Evolutionary conservation across 2,329 filamentous ascomycete genomes (phyloP), one percentile per base, ranked within the genome.

Genomic region (Aureobasidium subglaciale): DNA sequence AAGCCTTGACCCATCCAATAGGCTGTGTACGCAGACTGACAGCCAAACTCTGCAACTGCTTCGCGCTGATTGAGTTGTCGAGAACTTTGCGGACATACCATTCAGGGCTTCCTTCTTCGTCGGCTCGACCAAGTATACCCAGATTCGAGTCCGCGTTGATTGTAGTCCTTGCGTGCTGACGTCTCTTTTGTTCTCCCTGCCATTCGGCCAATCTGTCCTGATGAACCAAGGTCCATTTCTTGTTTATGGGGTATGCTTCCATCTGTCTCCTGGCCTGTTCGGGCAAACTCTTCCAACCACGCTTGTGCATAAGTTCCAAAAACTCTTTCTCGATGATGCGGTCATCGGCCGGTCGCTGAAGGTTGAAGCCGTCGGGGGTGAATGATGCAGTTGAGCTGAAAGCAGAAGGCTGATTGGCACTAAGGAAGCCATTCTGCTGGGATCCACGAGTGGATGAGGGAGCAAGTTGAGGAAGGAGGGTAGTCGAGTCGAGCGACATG

Each of bases 51-150:
- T 89, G 89, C 60, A 99, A 79, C 59, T 95, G 88, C 75, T 97
- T 96, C 61, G 86, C 82, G 54, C 91, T 90, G 62, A 97, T 89
- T 59, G 84, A 88, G 71, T 96, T 95, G 70, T 97, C 92, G 88
- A 97, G 90, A 58, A 97, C 88, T 69, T 89, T 92, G 68, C 90
- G 87, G 53, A 99, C 92, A 70, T 96, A 99, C 92, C 92, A 99
- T 73, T 97, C 92, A 3, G 93, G 93, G 48, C 89, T 95, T 41
- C 91, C 92, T 71, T 97, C 93, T 69, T 97, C 92, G 67, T 96
- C 91, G 7, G 89, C 89, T 63, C 88, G 84, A 38, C 84, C 82
- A 37, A 90, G 80, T 58, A 92, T 81, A 62, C 87, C 85, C 10
- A 72, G 82, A 56, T 85, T 81, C 54, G 79, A 77, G 62, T 85